These are phyloP conservation scores for Brachypodium distachyon DNA, from an alignment of 202 grass and related monocot species.

Conservation along the genomic window DNA sequence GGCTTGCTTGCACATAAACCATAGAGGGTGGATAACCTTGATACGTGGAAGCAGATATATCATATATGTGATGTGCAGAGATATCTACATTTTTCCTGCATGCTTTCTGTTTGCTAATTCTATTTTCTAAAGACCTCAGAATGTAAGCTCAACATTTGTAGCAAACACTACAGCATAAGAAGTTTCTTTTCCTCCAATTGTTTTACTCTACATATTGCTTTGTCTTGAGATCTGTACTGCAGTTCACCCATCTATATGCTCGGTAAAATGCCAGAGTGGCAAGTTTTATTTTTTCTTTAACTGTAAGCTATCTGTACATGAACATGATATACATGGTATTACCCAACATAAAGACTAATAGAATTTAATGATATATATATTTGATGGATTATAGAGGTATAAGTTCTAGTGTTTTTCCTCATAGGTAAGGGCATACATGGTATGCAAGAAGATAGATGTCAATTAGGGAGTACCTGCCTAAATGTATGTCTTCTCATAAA, in stretches of 20 bases:
- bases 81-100: not conserved
- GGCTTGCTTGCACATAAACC: constrained; percentile 15
- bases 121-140: not conserved
- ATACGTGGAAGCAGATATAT: constrained; percentile 17
- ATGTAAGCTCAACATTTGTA: not conserved
- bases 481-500: not conserved
- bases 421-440: not conserved
- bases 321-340: constrained; percentile 1
- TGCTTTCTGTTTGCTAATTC: constrained; percentile 1
- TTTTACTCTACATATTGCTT: not conserved
- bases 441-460: not conserved
- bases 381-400: not conserved
- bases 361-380: not conserved
- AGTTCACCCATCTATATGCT: not conserved
- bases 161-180: not conserved
- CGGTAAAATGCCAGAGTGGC: not conserved
- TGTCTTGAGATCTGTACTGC: not conserved
- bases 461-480: not conserved
- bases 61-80: not conserved
- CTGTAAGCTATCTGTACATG: not conserved
- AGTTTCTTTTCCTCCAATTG: not conserved
- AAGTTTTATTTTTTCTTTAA: constrained; percentile 1
- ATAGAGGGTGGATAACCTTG: constrained; percentile 28
- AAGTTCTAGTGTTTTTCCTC: not conserved
- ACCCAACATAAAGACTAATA: not conserved